Percentiles rank a stretch among this genome's conserved stretches.
Conservation (phyloP, 2,329 filamentous ascomycete species). For the Sarocladium oryzae region DNA sequence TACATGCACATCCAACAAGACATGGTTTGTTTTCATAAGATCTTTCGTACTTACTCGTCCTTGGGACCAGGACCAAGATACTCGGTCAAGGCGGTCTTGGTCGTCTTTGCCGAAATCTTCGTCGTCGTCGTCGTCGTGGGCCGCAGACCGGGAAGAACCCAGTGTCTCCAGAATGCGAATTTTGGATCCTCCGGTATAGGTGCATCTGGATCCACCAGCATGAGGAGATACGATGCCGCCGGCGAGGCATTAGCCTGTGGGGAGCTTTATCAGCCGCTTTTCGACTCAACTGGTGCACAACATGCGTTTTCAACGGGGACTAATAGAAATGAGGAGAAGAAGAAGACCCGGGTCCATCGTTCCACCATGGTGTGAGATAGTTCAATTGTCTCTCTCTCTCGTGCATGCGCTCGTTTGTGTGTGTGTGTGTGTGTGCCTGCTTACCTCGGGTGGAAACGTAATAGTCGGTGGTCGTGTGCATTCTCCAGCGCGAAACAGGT, state of each 20-base stretch:
- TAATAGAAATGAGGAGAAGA: background rate
- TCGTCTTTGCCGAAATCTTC: slow-evolving; percentile 15
- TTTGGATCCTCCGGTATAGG: slow-evolving; percentile 49
- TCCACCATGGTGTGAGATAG: background rate
- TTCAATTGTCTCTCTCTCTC: too few species aligned
- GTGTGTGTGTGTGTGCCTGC: background rate
- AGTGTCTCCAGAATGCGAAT: slow-evolving; percentile 50
- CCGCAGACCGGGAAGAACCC: slow-evolving; percentile 37
- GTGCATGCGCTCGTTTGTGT: background rate
- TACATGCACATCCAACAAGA: too few species aligned
- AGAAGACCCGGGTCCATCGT: background rate
- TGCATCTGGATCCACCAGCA: slow-evolving; percentile 48
- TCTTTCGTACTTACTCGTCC: slow-evolving; percentile 33
- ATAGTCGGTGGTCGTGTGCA: slow-evolving; percentile 30
- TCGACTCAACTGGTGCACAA: too few species aligned
- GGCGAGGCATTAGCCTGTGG: slow-evolving; percentile 18
- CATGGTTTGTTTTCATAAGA: too few species aligned
- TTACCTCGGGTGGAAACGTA: slow-evolving; percentile 27
- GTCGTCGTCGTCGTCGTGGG: slow-evolving; percentile 17
- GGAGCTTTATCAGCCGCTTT: background rate
- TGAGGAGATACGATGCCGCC: slow-evolving; percentile 34
- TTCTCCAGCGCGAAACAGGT: slow-evolving; percentile 32
- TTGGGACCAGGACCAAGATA: slow-evolving; percentile 39
- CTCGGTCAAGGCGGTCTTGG: slow-evolving; percentile 30
- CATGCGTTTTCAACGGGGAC: too few species aligned